Percentiles rank a stretch among this genome's conserved stretches.
Evolutionary conservation across 495 filamentous ascomycete genomes (phyloP).

Genomic region (Aspergillus ellipticus): DNA sequence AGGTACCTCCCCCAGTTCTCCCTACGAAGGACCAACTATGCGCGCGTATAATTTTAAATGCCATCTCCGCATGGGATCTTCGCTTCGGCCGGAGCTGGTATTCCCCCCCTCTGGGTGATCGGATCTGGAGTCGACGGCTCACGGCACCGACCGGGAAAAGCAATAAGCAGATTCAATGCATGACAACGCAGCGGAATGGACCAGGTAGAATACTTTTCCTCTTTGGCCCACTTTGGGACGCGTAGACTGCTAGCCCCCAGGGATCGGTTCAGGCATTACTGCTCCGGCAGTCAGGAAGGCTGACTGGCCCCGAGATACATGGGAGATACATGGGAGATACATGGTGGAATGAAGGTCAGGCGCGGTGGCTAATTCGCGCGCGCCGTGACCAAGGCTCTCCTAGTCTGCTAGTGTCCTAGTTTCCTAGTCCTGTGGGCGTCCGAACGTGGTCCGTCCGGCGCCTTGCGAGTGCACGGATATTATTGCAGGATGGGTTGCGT

Average conservation of each 20-base stretch:
- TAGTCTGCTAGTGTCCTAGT: neutral
- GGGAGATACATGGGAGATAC: neutral
- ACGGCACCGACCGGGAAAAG: neutral
- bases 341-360: neutral
- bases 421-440: neutral
- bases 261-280: slow-evolving; percentile 1
- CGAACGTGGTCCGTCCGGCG: neutral
- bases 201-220: neutral
- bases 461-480: neutral
- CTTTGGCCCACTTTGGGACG: slow-evolving; percentile 2
- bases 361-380: neutral
- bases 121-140: neutral
- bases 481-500: neutral
- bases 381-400: neutral
- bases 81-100: neutral
- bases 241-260: neutral
- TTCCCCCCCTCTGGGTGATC: neutral
- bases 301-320: neutral
- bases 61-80: neutral
- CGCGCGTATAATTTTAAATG: neutral
- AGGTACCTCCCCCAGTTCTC: no score
- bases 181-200: slow-evolving; percentile 2
- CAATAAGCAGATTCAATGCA: neutral
- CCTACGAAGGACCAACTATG: neutral
- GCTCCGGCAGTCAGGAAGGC: neutral